phyloP scores from a whole-genome alignment of 1,284 basidiomycete species.

The Golubevia pallescens region DNA sequence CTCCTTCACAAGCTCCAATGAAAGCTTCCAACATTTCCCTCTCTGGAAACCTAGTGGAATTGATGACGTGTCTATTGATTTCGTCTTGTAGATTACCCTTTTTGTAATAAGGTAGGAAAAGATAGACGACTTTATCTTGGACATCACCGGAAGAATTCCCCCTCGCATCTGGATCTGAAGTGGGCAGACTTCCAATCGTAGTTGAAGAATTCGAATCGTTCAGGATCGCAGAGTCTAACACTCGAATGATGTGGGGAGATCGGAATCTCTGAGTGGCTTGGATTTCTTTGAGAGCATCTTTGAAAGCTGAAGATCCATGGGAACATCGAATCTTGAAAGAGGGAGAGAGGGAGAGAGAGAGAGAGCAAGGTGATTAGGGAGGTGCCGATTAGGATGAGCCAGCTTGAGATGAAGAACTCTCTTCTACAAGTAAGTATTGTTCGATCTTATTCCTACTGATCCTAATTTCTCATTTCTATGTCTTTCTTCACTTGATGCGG shows the following conservation, averaged over 20 bases:
- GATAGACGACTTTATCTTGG: conserved; percentile 51
- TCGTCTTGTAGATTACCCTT: conserved; percentile 87
- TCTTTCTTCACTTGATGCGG: too few species aligned
- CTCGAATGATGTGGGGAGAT: conserved; percentile 55
- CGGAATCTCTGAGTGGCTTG: conserved; percentile 62
- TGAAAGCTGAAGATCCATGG: conserved; percentile 52
- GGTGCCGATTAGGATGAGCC: too few species aligned
- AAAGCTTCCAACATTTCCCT: conserved; percentile 85
- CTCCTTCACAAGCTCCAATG: conserved; percentile 89
- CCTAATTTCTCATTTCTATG: neutral
- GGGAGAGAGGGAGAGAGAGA: neutral
- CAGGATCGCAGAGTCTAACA: conserved; percentile 57
- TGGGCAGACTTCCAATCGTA: conserved; percentile 38
- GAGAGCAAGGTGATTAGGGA: too few species aligned
- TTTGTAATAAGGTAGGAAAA: conserved; percentile 85
- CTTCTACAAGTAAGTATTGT: too few species aligned
- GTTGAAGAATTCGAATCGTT: conserved; percentile 43
- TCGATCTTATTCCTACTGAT: neutral
- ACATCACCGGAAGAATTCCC: conserved; percentile 15
- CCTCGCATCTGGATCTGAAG: conserved; percentile 30
- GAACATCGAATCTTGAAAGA: conserved; percentile 51
- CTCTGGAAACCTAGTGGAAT: conserved; percentile 83
- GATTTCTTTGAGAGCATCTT: conserved; percentile 60
- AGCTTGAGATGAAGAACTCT: neutral
- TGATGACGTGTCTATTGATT: conserved; percentile 85